These are phyloP conservation scores for Podaxis rugospora DNA, from an alignment of 768 basidiomycete species.

Conservation along the genomic window DNA sequence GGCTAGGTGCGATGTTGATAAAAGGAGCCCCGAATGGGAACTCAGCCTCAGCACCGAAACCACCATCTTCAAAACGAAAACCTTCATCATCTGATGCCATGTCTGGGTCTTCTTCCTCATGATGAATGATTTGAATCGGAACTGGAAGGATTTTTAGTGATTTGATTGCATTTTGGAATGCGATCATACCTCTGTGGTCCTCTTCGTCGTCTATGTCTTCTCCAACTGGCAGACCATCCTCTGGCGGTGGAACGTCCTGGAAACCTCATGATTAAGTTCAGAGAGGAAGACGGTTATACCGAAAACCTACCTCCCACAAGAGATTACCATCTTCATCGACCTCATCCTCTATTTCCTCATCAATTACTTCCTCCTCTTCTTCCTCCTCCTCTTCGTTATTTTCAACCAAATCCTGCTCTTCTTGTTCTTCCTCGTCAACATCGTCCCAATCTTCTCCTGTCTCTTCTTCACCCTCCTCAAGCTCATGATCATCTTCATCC, in stretches of 20 bases:
- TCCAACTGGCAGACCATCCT: constrained; percentile 34
- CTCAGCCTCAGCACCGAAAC: constrained; percentile 40
- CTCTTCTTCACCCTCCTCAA: constrained; percentile 40
- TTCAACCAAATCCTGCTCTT: constrained; percentile 59
- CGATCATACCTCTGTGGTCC: constrained; percentile 46
- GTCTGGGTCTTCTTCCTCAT: constrained; percentile 60
- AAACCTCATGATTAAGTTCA: background rate
- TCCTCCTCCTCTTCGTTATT: constrained; percentile 47
- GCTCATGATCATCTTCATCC: constrained; percentile 61
- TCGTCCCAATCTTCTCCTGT: constrained; percentile 49
- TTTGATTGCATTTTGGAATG: constrained; percentile 1
- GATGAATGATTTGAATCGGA: constrained; percentile 56
- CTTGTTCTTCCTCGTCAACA: constrained; percentile 64
- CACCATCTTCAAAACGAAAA: constrained; percentile 36
- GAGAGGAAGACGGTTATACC: background rate
- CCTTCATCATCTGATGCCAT: constrained; percentile 65
- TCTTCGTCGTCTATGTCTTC: constrained; percentile 61
- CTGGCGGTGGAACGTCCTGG: constrained; percentile 52
- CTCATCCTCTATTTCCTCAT: constrained; percentile 46
- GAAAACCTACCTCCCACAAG: constrained; percentile 30
- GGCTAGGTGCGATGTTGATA: constrained; percentile 36
- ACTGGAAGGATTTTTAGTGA: constrained; percentile 17
- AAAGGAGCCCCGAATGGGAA: constrained; percentile 54
- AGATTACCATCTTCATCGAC: constrained; percentile 23
- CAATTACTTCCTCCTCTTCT: constrained; percentile 40